These are phyloP conservation scores for Lasiosphaeris hirsuta DNA, from an alignment of 495 filamentous ascomycete species.

Conservation along the genomic window DNA sequence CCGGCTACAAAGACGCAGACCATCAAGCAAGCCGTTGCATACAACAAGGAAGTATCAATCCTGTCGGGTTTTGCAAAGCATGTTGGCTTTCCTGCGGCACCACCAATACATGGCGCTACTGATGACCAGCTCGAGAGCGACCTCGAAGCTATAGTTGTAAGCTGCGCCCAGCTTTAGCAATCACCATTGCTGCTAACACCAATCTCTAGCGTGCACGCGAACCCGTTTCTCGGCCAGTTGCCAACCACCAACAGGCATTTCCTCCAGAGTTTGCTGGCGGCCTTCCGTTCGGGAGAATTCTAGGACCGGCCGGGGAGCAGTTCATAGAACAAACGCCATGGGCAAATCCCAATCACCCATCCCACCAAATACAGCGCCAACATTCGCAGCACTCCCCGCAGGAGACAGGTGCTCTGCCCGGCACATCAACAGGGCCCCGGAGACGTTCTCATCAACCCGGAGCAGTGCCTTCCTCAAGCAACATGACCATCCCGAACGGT, in stretches of 20 bases:
- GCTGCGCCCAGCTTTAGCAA: conserved; percentile 27
- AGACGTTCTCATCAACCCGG: conserved; percentile 34
- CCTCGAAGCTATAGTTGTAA: conserved; percentile 84
- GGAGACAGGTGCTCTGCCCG: conserved; percentile 25
- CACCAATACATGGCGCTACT: conserved; percentile 67
- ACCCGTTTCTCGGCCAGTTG: conserved; percentile 23
- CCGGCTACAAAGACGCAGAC: conserved; percentile 67
- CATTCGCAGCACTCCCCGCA: conserved; percentile 31
- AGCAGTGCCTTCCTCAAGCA: conserved; percentile 24
- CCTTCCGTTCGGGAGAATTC: conserved; percentile 34
- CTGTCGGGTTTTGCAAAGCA: conserved; percentile 90
- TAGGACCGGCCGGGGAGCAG: conserved; percentile 71
- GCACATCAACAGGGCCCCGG: conserved; percentile 26
- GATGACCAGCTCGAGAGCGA: conserved; percentile 78
- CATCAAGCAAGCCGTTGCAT: conserved; percentile 74
- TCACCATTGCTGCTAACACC: conserved; percentile 18
- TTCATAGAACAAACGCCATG: conserved; percentile 81
- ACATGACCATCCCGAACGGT: conserved; percentile 21
- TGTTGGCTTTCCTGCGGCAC: conserved; percentile 93
- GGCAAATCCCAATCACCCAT: conserved; percentile 84
- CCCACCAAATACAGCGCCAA: conserved; percentile 51
- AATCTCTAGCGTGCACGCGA: conserved; percentile 32
- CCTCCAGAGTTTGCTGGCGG: conserved; percentile 30
- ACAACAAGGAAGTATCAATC: conserved; percentile 90
- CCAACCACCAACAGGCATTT: conserved; percentile 19